Evolutionary conservation across 139 green algal genomes (phyloP).

Genomic region (Deuterostichococcus epilithicus): DNA sequence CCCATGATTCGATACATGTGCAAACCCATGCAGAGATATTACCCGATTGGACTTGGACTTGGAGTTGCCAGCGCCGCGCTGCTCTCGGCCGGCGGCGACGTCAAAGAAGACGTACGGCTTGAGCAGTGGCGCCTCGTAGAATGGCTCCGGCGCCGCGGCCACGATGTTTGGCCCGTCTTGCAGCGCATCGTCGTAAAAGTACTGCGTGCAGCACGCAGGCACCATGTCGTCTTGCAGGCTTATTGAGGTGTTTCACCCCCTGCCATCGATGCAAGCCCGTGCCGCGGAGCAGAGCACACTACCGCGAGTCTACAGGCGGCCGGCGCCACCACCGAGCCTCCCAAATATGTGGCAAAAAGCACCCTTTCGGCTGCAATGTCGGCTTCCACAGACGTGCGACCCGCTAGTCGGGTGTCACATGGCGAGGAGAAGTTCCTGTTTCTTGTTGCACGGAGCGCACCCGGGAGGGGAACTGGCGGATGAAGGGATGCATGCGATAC

Average conservation of each 20-base stretch:
- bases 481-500: slow-evolving; percentile 92
- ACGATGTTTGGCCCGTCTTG: slow-evolving; percentile 39
- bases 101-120: slow-evolving; percentile 89
- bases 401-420: too few relatives aligned
- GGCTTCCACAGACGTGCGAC: too few relatives aligned
- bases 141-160: slow-evolving; percentile 23
- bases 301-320: too few relatives aligned
- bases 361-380: too few relatives aligned
- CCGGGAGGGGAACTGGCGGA: slow-evolving; percentile 73
- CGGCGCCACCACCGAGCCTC: too few relatives aligned
- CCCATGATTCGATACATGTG: too few relatives aligned
- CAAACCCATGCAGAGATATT: too few relatives aligned
- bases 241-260: background rate
- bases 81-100: slow-evolving; percentile 54
- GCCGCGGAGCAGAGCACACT: too few relatives aligned
- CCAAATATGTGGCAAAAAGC: too few relatives aligned
- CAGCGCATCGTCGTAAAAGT: slow-evolving; percentile 76
- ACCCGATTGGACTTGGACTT: background rate
- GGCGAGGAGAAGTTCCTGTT: too few relatives aligned
- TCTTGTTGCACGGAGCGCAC: slow-evolving; percentile 3
- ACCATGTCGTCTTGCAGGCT: too few relatives aligned
- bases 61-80: slow-evolving; percentile 14
- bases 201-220: background rate
- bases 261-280: too few relatives aligned
- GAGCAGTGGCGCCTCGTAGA: slow-evolving; percentile 57